These are phyloP conservation scores for Backusella parvicylindrica DNA, from an alignment of 192 early-diverging fungal species.

Conservation along the genomic window DNA sequence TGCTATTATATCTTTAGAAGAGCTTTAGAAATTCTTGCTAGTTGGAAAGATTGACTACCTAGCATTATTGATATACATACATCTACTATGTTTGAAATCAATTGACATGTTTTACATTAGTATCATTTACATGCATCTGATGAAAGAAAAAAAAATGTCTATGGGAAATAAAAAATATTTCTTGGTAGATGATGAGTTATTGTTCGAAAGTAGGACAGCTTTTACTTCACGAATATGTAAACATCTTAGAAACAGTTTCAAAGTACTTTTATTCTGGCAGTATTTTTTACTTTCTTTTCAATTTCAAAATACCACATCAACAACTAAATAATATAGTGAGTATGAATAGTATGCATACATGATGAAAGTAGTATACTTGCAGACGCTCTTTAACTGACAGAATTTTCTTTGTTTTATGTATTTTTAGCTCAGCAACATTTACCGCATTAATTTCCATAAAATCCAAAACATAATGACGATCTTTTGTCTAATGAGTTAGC, in stretches of 20 bases:
- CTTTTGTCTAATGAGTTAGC: conserved; percentile 1
- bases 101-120: neutral
- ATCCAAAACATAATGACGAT: neutral
- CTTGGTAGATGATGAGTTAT: no score
- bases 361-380: no score
- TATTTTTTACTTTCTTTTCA: no score
- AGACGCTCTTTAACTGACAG: conserved; percentile 2
- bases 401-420: neutral
- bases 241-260: no score
- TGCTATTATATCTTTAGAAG: neutral
- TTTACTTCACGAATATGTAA: no score
- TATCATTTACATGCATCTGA: neutral
- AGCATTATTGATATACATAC: neutral
- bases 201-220: no score
- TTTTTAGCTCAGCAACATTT: neutral
- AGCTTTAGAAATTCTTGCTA: neutral
- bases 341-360: no score
- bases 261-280: no score
- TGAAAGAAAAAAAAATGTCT: no score
- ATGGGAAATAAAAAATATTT: no score
- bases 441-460: neutral
- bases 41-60: neutral
- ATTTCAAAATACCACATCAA: no score
- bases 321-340: no score
- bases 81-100: neutral